These are phyloP conservation scores for Falciphora oryzae DNA, from an alignment of 2,329 filamentous ascomycete genomes.

Conservation along the genomic window DNA sequence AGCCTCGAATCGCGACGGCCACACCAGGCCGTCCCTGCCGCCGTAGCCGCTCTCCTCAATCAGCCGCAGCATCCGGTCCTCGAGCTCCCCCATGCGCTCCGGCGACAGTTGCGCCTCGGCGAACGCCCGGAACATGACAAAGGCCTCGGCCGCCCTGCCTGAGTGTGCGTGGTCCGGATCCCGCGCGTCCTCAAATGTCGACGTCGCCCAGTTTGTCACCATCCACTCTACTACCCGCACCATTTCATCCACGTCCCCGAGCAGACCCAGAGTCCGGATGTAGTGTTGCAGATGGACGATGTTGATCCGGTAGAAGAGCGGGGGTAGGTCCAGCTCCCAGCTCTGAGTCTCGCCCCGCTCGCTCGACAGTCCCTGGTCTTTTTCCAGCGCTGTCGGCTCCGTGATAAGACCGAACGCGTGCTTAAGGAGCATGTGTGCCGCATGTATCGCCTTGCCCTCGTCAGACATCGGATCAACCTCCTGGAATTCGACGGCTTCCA, in stretches of 20 bases:
- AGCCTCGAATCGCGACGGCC: neutral
- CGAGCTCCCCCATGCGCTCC: conserved; percentile 26
- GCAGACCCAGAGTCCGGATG: conserved; percentile 55
- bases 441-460: conserved; percentile 11
- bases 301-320: conserved; percentile 34
- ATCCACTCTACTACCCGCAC: conserved; percentile 55
- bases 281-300: conserved; percentile 50
- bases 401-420: conserved; percentile 20
- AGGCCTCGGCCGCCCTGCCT: conserved; percentile 22
- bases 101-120: conserved; percentile 35
- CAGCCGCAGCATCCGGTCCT: conserved; percentile 21
- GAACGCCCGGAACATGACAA: conserved; percentile 39
- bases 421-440: conserved; percentile 15
- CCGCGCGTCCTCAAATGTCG: conserved; percentile 30
- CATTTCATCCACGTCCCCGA: conserved; percentile 56
- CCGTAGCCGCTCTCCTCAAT: conserved; percentile 17
- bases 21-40: conserved; percentile 30
- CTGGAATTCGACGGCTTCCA: conserved; percentile 7
- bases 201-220: conserved; percentile 23
- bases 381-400: conserved; percentile 13
- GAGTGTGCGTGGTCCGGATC: conserved; percentile 29
- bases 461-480: neutral
- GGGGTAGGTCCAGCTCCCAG: conserved; percentile 18
- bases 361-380: no score
- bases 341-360: neutral